Base-by-base conservation (phyloP, 495 filamentous ascomycete species). In the Penicillium canariense region DNA sequence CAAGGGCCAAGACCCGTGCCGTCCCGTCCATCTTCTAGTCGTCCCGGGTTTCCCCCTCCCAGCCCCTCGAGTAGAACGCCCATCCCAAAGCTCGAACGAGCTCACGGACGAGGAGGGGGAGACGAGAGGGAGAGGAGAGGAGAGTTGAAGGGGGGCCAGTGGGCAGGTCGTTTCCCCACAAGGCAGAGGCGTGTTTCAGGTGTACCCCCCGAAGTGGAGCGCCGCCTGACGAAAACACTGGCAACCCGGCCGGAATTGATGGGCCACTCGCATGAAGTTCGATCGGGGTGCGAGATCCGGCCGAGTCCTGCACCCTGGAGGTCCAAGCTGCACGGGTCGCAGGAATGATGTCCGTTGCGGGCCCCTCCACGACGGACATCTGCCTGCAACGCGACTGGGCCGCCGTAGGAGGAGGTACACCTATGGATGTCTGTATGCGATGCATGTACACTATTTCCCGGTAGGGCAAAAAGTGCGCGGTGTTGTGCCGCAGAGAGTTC, bases 211-310 rank as follows among this genome's bases (percentile, higher is more conserved):
- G 4, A 50, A 50, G 48, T 55, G 52, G 52, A 48, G 44, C 51
- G 4, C 20, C 27, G 38, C 30, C 44, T 54, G 42, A 54, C 34
- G 34, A 48, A 42, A 43, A 36, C 25, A n/a, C 25, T n/a, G 9
- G 43, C 43, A 50, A 49, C 15, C 31, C 20, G 14, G 31, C 32
- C 34, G 8, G 20, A 18, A 44, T 10, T 52, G 48, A 57, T 57
- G 47, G 48, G 54, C 20, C 14, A 22, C 38, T 46, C 40, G 40
- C 48, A 50, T 1, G 11, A 50, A 17, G 26, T 49, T 48, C 52
- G 45, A 49, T 55, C 52, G 34, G 30, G 32, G 9, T 34, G 32
- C 20, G 35, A 57, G 54, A 57, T 61, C 59, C 59, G 59, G 59
- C 54, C 59, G 59, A 61, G 59, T 54, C 50, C 22, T 32, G 22